Evolutionary conservation across 805 yeast genomes (phyloP).

Genomic region (Metschnikowia lochheadii): DNA sequence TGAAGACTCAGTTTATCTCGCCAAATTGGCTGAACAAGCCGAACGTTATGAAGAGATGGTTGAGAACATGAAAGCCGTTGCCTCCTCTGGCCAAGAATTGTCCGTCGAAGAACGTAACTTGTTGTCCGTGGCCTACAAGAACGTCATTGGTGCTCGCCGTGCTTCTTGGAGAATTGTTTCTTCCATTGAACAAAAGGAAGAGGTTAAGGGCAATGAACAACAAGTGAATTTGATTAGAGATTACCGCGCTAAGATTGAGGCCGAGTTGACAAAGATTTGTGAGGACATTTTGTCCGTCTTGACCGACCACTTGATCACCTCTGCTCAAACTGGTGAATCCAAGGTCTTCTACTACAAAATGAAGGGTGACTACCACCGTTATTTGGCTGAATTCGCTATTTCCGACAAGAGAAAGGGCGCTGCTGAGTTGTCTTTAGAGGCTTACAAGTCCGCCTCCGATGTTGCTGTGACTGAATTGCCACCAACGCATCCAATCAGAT

Average conservation of each 20-base stretch:
- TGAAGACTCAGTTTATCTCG: slow-evolving; percentile 97
- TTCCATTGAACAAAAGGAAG: slow-evolving; percentile 97
- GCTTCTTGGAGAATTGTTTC: slow-evolving; percentile 99
- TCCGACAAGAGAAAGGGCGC: slow-evolving; percentile 90
- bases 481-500: slow-evolving; percentile 97
- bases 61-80: slow-evolving; percentile 96
- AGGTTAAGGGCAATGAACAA: slow-evolving; percentile 87
- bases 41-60: slow-evolving; percentile 99
- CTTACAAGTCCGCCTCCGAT: slow-evolving; percentile 93
- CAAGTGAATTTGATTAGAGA: slow-evolving; percentile 89
- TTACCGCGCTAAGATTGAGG: slow-evolving; percentile 91
- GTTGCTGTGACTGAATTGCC: slow-evolving; percentile 96
- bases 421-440: slow-evolving; percentile 87
- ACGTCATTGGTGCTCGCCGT: slow-evolving; percentile 98
- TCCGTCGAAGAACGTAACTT: slow-evolving; percentile 97
- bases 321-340: slow-evolving; percentile 95
- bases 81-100: slow-evolving; percentile 90
- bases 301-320: slow-evolving; percentile 84
- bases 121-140: slow-evolving; percentile 95
- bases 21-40: slow-evolving; percentile 98
- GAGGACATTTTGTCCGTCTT: slow-evolving; percentile 88
- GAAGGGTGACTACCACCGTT: slow-evolving; percentile 99
- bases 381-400: slow-evolving; percentile 93
- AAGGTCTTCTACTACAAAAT: slow-evolving; percentile 97
- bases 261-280: slow-evolving; percentile 87